Evolutionary conservation across 768 basidiomycete genomes (phyloP).

Genomic region (Agrocybe praecox): DNA sequence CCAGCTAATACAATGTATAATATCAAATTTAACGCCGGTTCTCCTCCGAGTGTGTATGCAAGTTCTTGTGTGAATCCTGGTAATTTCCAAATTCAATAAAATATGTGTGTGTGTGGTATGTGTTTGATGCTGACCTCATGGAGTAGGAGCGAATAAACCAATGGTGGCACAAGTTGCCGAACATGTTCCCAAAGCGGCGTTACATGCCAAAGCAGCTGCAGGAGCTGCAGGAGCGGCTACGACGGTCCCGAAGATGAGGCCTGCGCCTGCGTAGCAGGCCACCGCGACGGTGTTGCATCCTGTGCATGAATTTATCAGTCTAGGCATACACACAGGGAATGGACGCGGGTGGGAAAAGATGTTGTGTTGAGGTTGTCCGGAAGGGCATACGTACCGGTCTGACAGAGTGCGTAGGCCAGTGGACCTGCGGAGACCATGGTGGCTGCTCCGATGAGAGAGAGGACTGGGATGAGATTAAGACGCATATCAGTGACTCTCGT

Average conservation of each 20-base stretch:
- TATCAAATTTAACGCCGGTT: no score
- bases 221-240: slow-evolving; percentile 36
- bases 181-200: slow-evolving; percentile 1
- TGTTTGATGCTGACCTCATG: no score
- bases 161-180: slow-evolving; percentile 4
- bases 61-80: no score
- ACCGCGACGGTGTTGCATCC: slow-evolving; percentile 36
- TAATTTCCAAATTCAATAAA: no score
- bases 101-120: no score
- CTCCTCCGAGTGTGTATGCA: no score
- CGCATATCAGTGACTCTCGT: no score
- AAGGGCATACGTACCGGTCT: slow-evolving; percentile 17
- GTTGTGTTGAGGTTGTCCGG: background rate
- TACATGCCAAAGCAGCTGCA: slow-evolving; percentile 32
- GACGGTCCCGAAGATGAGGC: slow-evolving; percentile 40
- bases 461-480: no score
- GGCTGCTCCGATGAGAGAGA: background rate
- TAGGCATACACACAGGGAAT: no score
- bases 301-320: no score
- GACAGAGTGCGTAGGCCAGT: slow-evolving; percentile 42
- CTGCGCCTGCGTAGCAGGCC: slow-evolving; percentile 44
- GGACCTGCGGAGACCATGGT: slow-evolving; percentile 22
- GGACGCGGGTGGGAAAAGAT: background rate
- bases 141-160: no score
- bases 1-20: no score